These are phyloP conservation scores for Hippophae rhamnoides DNA, from an alignment of 306 rosid species.

Conservation along the genomic window DNA sequence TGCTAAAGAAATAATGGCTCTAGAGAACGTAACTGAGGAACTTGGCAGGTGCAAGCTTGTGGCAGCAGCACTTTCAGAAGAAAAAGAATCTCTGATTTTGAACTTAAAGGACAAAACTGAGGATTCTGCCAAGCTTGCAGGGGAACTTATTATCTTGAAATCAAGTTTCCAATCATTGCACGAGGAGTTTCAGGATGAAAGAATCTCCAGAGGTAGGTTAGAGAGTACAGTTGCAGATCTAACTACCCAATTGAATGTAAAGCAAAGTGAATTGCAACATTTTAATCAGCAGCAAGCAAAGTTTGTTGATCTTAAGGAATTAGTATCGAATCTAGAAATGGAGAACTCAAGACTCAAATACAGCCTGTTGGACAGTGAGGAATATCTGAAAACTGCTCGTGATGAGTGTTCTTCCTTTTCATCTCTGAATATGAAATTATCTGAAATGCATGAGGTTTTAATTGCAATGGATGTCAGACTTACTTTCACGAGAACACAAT, in stretches of 20 bases:
- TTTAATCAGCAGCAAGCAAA: constrained; percentile 51
- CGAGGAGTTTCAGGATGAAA: constrained; percentile 44
- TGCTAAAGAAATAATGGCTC: constrained; percentile 40
- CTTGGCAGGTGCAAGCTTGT: constrained; percentile 47
- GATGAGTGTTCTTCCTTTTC: constrained; percentile 40
- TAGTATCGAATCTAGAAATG: constrained; percentile 42
- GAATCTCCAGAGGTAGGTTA: constrained; percentile 35
- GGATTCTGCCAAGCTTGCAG: constrained; percentile 45
- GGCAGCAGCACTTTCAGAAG: constrained; percentile 33
- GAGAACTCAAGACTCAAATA: constrained; percentile 56
- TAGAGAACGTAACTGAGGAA: constrained; percentile 39
- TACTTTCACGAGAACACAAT: constrained; percentile 55
- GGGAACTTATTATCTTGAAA: constrained; percentile 42
- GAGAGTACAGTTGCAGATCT: constrained; percentile 48
- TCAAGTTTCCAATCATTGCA: constrained; percentile 34
- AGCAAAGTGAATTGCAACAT: constrained; percentile 41
- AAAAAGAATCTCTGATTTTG: constrained; percentile 46
- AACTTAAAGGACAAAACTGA: constrained; percentile 46
- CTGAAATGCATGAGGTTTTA: constrained; percentile 50
- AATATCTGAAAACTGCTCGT: constrained; percentile 32
- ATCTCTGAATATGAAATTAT: constrained; percentile 45
- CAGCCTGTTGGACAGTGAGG: constrained; percentile 43
- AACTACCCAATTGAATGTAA: constrained; percentile 48
- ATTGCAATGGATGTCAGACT: constrained; percentile 50
- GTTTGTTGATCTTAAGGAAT: constrained; percentile 49